phyloP scores from a whole-genome alignment of 805 yeast species.

The Yamadazyma tumulicola region DNA sequence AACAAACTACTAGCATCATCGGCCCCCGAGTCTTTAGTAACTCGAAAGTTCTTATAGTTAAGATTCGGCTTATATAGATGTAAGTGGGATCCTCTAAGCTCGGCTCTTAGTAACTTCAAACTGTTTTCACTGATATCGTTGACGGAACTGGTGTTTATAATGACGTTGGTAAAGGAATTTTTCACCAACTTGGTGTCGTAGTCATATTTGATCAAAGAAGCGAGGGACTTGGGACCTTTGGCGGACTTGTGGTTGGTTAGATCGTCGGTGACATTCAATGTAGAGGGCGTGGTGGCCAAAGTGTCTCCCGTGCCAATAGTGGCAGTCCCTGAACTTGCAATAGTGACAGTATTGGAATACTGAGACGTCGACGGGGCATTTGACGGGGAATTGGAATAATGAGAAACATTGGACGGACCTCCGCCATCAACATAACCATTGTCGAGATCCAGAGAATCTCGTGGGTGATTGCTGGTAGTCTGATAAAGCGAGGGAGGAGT shows the following conservation, averaged over 20 bases:
- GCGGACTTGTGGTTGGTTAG: not conserved
- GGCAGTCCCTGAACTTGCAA: conserved; percentile 1
- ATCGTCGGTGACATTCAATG: not conserved
- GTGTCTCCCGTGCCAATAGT: not conserved
- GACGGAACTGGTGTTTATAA: conserved; percentile 23
- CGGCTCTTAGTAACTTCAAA: conserved; percentile 56
- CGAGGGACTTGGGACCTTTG: conserved; percentile 1
- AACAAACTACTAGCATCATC: conserved; percentile 6
- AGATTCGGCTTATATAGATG: conserved; percentile 57
- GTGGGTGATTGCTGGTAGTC: conserved; percentile 5
- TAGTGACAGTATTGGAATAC: conserved; percentile 3
- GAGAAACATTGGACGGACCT: conserved; percentile 2
- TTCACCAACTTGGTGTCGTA: conserved; percentile 30
- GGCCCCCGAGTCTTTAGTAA: conserved; percentile 2
- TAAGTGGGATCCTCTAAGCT: conserved; percentile 65
- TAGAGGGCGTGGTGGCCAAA: too few species aligned
- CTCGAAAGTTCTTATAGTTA: conserved; percentile 31
- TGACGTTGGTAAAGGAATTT: conserved; percentile 37
- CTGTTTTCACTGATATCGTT: conserved; percentile 29
- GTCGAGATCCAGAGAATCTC: conserved; percentile 5
- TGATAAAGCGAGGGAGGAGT: conserved; percentile 6
- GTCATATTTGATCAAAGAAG: conserved; percentile 15
- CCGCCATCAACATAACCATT: not conserved
- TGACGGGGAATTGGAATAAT: too few species aligned
- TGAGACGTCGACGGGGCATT: not conserved